These are phyloP conservation scores for Termitomyces sp. DNA, from an alignment of 768 basidiomycete species.

Conservation along the genomic window DNA sequence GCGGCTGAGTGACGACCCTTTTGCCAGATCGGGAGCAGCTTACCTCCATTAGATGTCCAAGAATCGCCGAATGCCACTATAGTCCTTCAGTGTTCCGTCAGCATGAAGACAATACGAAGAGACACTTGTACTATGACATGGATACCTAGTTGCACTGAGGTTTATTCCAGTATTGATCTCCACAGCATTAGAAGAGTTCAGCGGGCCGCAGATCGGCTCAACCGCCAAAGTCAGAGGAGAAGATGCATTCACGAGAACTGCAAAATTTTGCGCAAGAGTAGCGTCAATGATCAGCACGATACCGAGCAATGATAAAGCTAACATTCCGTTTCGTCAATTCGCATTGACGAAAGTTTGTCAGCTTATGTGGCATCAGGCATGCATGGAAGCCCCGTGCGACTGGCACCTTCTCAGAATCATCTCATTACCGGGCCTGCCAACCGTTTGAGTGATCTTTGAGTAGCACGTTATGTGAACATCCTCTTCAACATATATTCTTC, in stretches of 20 bases:
- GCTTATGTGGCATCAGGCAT: background rate
- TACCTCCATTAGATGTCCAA: slow-evolving; percentile 3
- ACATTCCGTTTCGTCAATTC: background rate
- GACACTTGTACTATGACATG: background rate
- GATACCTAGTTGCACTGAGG: background rate
- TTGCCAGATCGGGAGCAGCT: background rate
- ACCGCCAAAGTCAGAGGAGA: background rate
- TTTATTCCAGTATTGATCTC: background rate
- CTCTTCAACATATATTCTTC: background rate
- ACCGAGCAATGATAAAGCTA: background rate
- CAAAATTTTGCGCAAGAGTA: background rate
- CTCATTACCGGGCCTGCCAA: background rate
- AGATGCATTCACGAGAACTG: background rate
- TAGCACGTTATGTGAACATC: background rate
- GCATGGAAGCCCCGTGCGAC: background rate
- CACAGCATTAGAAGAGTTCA: background rate
- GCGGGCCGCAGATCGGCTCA: background rate
- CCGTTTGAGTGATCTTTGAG: background rate
- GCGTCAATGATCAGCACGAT: background rate
- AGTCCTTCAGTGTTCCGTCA: background rate
- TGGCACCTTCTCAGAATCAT: background rate
- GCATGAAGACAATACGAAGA: background rate
- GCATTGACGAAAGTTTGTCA: background rate
- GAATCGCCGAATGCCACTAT: slow-evolving; percentile 2
- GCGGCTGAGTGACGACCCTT: background rate